These are phyloP conservation scores for Teratosphaeria nubilosa DNA, from an alignment of 2,329 filamentous ascomycete genomes.

Conservation along the genomic window DNA sequence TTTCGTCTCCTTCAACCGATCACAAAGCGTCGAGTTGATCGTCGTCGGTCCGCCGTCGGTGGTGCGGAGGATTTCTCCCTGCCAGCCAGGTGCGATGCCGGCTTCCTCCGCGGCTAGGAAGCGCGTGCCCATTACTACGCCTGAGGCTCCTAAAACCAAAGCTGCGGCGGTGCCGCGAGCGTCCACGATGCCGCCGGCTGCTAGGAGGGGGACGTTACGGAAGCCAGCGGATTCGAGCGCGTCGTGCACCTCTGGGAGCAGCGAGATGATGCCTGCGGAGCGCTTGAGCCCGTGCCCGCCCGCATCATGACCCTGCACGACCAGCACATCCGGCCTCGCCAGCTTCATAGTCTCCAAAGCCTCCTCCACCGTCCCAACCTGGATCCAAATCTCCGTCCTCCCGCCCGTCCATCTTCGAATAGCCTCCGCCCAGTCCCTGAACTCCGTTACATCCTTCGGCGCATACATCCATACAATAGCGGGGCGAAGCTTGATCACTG, in stretches of 20 bases:
- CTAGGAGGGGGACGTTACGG: constrained; percentile 34
- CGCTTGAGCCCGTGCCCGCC: constrained; percentile 52
- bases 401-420: constrained; percentile 25
- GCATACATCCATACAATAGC: constrained; percentile 60
- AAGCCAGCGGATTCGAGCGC: constrained; percentile 28
- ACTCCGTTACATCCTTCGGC: constrained; percentile 35
- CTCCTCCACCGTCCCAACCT: constrained; percentile 50
- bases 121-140: constrained; percentile 52
- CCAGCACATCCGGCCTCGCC: constrained; percentile 46
- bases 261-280: constrained; percentile 44
- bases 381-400: constrained; percentile 45
- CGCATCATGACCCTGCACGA: constrained; percentile 54
- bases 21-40: constrained; percentile 41
- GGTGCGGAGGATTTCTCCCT: constrained; percentile 35
- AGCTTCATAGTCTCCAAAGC: constrained; percentile 41
- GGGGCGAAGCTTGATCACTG: constrained; percentile 41
- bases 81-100: constrained; percentile 37
- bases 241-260: constrained; percentile 49
- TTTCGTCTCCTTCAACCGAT: constrained; percentile 44
- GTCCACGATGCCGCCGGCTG: constrained; percentile 52
- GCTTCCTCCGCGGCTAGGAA: constrained; percentile 47
- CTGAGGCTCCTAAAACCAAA: constrained; percentile 43
- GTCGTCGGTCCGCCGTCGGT: constrained; percentile 44
- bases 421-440: constrained; percentile 23
- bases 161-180: constrained; percentile 47